Evolutionary conservation across 805 yeast genomes (phyloP).

Genomic region (Nakazawaea populi): DNA sequence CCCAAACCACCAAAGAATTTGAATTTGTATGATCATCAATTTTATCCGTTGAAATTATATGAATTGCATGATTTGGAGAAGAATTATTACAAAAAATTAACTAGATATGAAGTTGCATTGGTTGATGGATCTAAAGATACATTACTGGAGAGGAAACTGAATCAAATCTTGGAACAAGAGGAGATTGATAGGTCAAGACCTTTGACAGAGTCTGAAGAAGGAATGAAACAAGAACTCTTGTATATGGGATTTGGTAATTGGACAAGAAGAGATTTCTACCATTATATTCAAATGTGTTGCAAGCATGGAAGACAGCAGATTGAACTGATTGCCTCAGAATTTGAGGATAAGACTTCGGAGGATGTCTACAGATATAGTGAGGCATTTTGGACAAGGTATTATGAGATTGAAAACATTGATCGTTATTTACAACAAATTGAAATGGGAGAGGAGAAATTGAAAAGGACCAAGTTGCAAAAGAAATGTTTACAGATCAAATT

Average conservation of each 20-base stretch:
- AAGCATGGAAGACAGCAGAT: slow-evolving; percentile 79
- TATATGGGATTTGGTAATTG: slow-evolving; percentile 72
- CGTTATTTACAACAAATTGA: slow-evolving; percentile 76
- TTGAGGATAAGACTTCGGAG: slow-evolving; percentile 74
- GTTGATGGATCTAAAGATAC: slow-evolving; percentile 42
- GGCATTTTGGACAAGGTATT: slow-evolving; percentile 75
- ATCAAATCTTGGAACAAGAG: slow-evolving; percentile 55
- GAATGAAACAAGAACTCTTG: slow-evolving; percentile 51
- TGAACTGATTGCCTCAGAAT: slow-evolving; percentile 65
- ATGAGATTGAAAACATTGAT: slow-evolving; percentile 85
- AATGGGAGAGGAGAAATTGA: slow-evolving; percentile 79
- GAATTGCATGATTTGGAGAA: slow-evolving; percentile 80
- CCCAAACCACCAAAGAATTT: slow-evolving; percentile 85
- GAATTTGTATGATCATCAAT: slow-evolving; percentile 84
- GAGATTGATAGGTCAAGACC: slow-evolving; percentile 76
- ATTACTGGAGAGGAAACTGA: slow-evolving; percentile 28
- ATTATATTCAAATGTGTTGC: slow-evolving; percentile 66
- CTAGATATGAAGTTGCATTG: slow-evolving; percentile 57
- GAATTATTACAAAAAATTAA: slow-evolving; percentile 65
- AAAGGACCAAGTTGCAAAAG: slow-evolving; percentile 60
- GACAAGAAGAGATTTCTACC: slow-evolving; percentile 84
- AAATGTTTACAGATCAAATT: slow-evolving; percentile 76
- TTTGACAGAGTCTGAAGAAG: slow-evolving; percentile 76
- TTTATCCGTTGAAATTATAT: slow-evolving; percentile 70
- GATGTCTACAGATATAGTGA: slow-evolving; percentile 75